A percentile compares a stretch with the other conserved stretches of the same genome.
Evolutionary conservation across 495 filamentous ascomycete genomes (phyloP).

Genomic region (Penicillium macrosclerotiorum): DNA sequence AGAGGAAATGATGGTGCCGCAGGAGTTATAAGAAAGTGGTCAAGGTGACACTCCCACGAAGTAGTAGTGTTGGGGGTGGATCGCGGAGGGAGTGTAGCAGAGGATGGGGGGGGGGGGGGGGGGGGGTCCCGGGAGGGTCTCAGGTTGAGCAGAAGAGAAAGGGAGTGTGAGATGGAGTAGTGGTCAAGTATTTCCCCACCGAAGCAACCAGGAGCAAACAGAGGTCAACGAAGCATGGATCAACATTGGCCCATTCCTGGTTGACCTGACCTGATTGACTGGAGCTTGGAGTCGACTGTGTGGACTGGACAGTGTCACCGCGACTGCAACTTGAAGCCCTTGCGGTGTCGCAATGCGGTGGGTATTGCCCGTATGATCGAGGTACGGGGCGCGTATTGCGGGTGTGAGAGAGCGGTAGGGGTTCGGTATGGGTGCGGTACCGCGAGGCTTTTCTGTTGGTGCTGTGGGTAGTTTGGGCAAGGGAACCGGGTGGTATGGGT

Average conservation of each 20-base stretch:
- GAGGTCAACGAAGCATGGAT: conserved; percentile 31
- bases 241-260: conserved; percentile 41
- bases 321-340: conserved; percentile 29
- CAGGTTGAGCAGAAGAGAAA: neutral
- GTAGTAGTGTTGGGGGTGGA: conserved; percentile 28
- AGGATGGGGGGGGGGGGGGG: conserved; percentile 2
- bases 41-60: conserved; percentile 29
- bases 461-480: too few relatives aligned
- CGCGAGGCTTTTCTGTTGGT: too few relatives aligned
- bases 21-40: conserved; percentile 10
- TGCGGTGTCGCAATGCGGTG: conserved; percentile 25
- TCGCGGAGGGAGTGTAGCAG: conserved; percentile 27
- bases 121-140: neutral
- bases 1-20: conserved; percentile 15
- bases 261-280: too few relatives aligned
- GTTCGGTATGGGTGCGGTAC: too few relatives aligned
- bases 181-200: conserved; percentile 15
- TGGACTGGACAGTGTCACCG: conserved; percentile 27
- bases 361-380: conserved; percentile 20
- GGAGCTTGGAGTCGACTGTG: too few relatives aligned
- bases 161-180: conserved; percentile 4
- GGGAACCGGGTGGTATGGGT: too few relatives aligned
- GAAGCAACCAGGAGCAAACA: neutral
- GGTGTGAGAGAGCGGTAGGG: too few relatives aligned
- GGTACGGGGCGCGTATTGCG: conserved; percentile 7